Evolutionary conservation across 164 flowering plant species (phyloP).

Genomic region (Macadamia tetraphylla): DNA sequence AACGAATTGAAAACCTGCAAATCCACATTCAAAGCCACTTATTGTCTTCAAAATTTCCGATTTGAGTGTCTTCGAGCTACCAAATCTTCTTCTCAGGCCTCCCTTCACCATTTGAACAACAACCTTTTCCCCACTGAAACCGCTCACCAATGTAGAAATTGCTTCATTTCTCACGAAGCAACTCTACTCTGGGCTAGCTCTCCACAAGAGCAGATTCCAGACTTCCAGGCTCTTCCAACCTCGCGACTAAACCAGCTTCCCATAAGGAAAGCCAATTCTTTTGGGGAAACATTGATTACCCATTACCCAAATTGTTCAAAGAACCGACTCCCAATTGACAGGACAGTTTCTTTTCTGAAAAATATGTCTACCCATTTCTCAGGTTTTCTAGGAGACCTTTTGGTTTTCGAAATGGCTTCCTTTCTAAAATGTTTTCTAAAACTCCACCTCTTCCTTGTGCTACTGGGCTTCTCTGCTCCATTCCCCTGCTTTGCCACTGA

Average conservation of each 20-base stretch:
- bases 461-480: constrained; percentile 24
- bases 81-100: not conserved
- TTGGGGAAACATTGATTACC: too few relatives aligned
- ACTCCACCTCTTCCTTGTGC: constrained; percentile 16
- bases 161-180: not conserved
- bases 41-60: not conserved
- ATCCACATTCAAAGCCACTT: constrained; percentile 8
- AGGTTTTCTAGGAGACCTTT: constrained; percentile 7
- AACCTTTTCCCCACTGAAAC: not conserved
- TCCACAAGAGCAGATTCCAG: constrained; percentile 3
- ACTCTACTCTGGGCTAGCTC: not conserved
- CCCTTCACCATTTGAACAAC: constrained; percentile 5
- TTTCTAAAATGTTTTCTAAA: not conserved
- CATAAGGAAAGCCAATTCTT: too few relatives aligned
- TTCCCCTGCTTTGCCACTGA: constrained; percentile 51
- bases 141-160: not conserved
- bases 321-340: not conserved
- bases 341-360: constrained; percentile 3
- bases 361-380: constrained; percentile 11
- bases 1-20: constrained; percentile 29
- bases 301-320: not conserved
- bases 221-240: constrained; percentile 5
- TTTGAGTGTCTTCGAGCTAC: not conserved
- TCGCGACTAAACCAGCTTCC: not conserved
- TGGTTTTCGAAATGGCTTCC: constrained; percentile 6